phyloP scores from a whole-genome alignment of 108 stramenopile species.

The Conticribra weissflogii region DNA sequence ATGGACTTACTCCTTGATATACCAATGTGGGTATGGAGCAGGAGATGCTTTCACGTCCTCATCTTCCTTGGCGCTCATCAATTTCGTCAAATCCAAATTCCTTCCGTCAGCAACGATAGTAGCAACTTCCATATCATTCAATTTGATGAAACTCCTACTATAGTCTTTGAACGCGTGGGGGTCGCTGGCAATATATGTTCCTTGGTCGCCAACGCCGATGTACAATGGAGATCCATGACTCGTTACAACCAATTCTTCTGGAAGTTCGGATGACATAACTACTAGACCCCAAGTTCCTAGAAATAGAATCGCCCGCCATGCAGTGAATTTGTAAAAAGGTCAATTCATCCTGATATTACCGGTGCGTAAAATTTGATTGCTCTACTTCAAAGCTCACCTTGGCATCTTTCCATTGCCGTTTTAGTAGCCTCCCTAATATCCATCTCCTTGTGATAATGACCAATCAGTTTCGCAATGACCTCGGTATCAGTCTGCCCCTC shows the following conservation, averaged over 20 bases:
- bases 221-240: constrained; percentile 87
- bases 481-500: constrained; percentile 89
- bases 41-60: constrained; percentile 67
- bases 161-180: constrained; percentile 79
- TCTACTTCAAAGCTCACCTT: no score
- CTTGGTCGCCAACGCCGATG: constrained; percentile 78
- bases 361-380: no score
- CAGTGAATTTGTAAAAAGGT: no score
- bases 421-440: constrained; percentile 59
- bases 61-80: constrained; percentile 40
- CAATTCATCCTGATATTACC: no score
- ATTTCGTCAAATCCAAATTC: constrained; percentile 65
- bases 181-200: constrained; percentile 83
- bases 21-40: constrained; percentile 87
- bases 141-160: constrained; percentile 85
- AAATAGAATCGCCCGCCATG: no score
- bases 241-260: constrained; percentile 84
- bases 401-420: constrained; percentile 66
- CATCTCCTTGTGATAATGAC: constrained; percentile 43
- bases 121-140: constrained; percentile 86
- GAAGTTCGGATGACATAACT: constrained; percentile 56
- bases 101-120: constrained; percentile 68
- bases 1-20: constrained; percentile 65
- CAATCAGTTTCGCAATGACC: constrained; percentile 85
- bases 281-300: constrained; percentile 86